Evolutionary conservation across 2,329 filamentous ascomycete species (phyloP).

Genomic region (Xylaria sp.): DNA sequence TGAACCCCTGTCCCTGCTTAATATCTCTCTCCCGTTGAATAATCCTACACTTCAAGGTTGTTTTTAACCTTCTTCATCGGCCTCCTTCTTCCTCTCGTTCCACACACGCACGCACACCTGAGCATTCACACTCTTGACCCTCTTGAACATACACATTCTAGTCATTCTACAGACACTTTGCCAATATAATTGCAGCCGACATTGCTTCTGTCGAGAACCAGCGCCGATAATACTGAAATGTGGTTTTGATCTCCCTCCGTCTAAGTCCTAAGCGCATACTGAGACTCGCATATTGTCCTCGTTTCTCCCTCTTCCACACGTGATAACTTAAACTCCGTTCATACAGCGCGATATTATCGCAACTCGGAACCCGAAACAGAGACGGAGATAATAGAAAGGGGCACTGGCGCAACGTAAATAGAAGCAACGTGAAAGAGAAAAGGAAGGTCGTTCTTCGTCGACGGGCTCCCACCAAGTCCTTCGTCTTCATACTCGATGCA

Average conservation of each 20-base stretch:
- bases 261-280: constrained; percentile 5
- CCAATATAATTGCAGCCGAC: constrained; percentile 1
- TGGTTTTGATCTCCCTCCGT: constrained; percentile 1
- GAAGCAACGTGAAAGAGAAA: background rate
- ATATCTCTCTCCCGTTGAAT: background rate
- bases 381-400: background rate
- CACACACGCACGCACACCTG: background rate
- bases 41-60: background rate
- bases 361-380: background rate
- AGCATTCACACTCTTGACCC: background rate
- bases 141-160: background rate
- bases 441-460: background rate
- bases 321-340: background rate
- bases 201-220: background rate
- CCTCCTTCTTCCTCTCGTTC: background rate
- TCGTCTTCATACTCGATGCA: constrained; percentile 42
- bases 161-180: background rate
- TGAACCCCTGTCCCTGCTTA: constrained; percentile 10
- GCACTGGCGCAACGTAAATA: background rate
- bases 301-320: background rate
- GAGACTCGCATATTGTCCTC: background rate
- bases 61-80: background rate
- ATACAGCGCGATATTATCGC: background rate
- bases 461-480: constrained; percentile 10
- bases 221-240: background rate